These are phyloP conservation scores for Mycosphaerella sp. DNA, from an alignment of 2,329 filamentous ascomycete species.

Conservation along the genomic window DNA sequence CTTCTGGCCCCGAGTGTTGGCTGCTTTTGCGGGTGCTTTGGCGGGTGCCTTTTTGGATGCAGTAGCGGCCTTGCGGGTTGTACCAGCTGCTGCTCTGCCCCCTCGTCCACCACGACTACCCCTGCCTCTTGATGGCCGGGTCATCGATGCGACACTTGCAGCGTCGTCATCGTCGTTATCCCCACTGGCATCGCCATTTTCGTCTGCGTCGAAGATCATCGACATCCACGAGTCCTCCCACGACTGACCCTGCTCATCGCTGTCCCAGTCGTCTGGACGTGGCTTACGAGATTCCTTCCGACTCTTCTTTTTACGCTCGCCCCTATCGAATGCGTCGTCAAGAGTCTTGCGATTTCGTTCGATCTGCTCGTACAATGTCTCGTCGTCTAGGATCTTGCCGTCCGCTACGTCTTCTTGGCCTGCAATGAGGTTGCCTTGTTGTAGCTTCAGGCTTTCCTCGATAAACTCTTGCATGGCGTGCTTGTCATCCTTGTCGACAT, in stretches of 20 bases:
- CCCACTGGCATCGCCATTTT: conserved; percentile 38
- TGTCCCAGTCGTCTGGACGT: conserved; percentile 77
- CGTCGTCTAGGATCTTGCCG: conserved; percentile 47
- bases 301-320: conserved; percentile 51
- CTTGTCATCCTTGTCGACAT: conserved; percentile 92
- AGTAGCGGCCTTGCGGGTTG: conserved; percentile 35
- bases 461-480: conserved; percentile 64
- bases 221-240: conserved; percentile 72
- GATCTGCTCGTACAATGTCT: conserved; percentile 57
- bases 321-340: conserved; percentile 66
- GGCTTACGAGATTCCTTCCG: conserved; percentile 48
- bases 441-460: conserved; percentile 38
- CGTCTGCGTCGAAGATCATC: conserved; percentile 42
- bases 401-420: conserved; percentile 65
- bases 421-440: conserved; percentile 46
- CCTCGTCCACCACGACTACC: conserved; percentile 40
- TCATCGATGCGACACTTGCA: conserved; percentile 20
- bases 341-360: conserved; percentile 47
- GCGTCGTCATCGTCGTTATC: conserved; percentile 39
- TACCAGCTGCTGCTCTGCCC: conserved; percentile 38
- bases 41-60: conserved; percentile 34
- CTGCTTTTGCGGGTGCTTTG: conserved; percentile 30
- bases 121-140: conserved; percentile 37
- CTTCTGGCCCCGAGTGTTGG: conserved; percentile 37
- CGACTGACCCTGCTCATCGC: conserved; percentile 68